phyloP scores from a whole-genome alignment of 352 stramenopile genomes.

The Pythium dissimile region DNA sequence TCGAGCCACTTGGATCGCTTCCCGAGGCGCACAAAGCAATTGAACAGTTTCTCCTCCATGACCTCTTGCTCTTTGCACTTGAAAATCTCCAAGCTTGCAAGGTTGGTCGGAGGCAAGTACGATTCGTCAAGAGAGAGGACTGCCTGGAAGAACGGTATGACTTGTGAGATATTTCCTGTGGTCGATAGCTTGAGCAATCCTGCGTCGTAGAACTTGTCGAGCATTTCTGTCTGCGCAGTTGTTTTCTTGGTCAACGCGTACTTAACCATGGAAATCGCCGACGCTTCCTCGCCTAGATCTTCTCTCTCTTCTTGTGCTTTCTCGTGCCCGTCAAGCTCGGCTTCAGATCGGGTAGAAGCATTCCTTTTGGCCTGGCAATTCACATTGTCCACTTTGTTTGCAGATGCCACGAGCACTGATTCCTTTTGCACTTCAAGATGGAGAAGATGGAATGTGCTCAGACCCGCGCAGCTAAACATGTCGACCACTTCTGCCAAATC shows the following conservation, averaged over 20 bases:
- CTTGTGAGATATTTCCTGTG: slow-evolving; percentile 29
- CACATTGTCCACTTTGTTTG: too few relatives aligned
- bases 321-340: slow-evolving; percentile 8
- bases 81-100: slow-evolving; percentile 50
- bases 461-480: slow-evolving; percentile 42
- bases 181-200: slow-evolving; percentile 39
- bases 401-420: slow-evolving; percentile 9
- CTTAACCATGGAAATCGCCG: slow-evolving; percentile 37
- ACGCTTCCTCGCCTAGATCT: slow-evolving; percentile 30
- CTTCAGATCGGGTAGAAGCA: neutral
- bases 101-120: slow-evolving; percentile 49
- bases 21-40: slow-evolving; percentile 34
- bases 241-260: slow-evolving; percentile 40
- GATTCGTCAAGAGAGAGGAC: slow-evolving; percentile 49
- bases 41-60: slow-evolving; percentile 51
- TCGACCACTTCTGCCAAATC: slow-evolving; percentile 29
- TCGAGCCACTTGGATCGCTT: slow-evolving; percentile 51
- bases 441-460: slow-evolving; percentile 47
- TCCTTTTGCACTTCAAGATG: slow-evolving; percentile 28
- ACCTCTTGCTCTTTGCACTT: slow-evolving; percentile 54
- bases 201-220: slow-evolving; percentile 60
- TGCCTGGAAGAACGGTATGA: slow-evolving; percentile 44
- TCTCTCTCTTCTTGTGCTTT: slow-evolving; percentile 14
- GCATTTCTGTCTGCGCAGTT: slow-evolving; percentile 31
- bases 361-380: neutral